These are phyloP conservation scores for Saturnispora sekii DNA, from an alignment of 805 yeast genomes.

Conservation along the genomic window DNA sequence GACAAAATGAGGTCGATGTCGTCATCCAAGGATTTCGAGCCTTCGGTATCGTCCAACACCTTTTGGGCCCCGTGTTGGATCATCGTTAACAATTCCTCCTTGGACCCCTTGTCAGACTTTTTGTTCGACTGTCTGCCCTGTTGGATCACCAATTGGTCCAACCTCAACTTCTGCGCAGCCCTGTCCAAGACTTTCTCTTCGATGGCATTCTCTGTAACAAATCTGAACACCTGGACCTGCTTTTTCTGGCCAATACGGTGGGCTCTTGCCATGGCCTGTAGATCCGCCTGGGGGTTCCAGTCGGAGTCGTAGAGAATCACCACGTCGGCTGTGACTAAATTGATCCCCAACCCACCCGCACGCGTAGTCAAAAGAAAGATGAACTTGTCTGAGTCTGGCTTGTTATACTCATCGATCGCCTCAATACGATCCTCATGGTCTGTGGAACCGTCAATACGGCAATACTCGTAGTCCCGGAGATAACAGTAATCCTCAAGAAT, in stretches of 20 bases:
- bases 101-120: conserved; percentile 29
- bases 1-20: conserved; percentile 79
- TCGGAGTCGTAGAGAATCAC: conserved; percentile 72
- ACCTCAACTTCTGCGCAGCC: conserved; percentile 68
- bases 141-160: conserved; percentile 77
- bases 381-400: conserved; percentile 63
- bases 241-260: conserved; percentile 83
- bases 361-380: conserved; percentile 71
- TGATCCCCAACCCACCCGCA: conserved; percentile 87
- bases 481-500: conserved; percentile 71
- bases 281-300: conserved; percentile 86
- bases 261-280: conserved; percentile 86
- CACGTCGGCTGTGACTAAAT: conserved; percentile 70
- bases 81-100: conserved; percentile 88
- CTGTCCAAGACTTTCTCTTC: conserved; percentile 77
- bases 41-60: conserved; percentile 49
- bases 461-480: conserved; percentile 59
- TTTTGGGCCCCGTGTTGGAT: conserved; percentile 94
- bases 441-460: conserved; percentile 78
- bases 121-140: conserved; percentile 38
- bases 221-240: conserved; percentile 71
- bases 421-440: conserved; percentile 67
- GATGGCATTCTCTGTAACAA: conserved; percentile 72
- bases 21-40: conserved; percentile 16
- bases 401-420: conserved; percentile 72